Percentiles rank a stretch among this genome's conserved stretches.
phyloP scores from a whole-genome alignment of 805 yeast species.

The Suhomyces xylopsoci region DNA sequence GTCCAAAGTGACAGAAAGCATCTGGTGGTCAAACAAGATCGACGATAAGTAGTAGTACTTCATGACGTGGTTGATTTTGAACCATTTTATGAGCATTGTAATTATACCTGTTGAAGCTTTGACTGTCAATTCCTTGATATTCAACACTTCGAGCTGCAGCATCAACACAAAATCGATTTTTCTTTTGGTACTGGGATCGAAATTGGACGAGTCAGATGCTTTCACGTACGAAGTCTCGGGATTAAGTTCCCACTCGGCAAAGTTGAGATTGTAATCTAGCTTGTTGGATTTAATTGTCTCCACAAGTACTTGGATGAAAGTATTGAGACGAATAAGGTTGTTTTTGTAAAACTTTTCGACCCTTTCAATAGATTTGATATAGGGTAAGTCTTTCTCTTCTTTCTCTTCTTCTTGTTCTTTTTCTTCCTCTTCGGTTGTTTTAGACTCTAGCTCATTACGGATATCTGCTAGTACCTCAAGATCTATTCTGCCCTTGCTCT shows the following conservation, averaged over 20 bases:
- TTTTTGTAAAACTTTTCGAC: slow-evolving; percentile 59
- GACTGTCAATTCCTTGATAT: slow-evolving; percentile 61
- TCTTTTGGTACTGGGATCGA: slow-evolving; percentile 11
- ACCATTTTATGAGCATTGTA: slow-evolving; percentile 64
- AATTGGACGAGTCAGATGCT: slow-evolving; percentile 7
- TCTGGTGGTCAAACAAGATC: slow-evolving; percentile 71
- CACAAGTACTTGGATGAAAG: slow-evolving; percentile 61
- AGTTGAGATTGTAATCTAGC: slow-evolving; percentile 31
- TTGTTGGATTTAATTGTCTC: slow-evolving; percentile 59
- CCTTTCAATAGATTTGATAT: slow-evolving; percentile 41
- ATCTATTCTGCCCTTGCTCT: background rate
- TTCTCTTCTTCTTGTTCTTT: background rate
- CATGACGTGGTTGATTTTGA: slow-evolving; percentile 70
- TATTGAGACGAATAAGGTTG: slow-evolving; percentile 54
- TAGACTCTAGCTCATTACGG: background rate
- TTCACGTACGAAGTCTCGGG: slow-evolving; percentile 27
- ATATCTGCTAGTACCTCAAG: background rate
- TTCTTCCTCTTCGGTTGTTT: background rate
- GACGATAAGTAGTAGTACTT: slow-evolving; percentile 75
- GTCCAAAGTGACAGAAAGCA: slow-evolving; percentile 32
- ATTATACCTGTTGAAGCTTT: slow-evolving; percentile 58
- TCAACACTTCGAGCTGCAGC: slow-evolving; percentile 51
- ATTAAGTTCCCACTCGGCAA: slow-evolving; percentile 35
- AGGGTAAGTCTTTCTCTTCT: slow-evolving; percentile 28
- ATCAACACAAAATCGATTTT: slow-evolving; percentile 24